Conservation (phyloP, 2,329 filamentous ascomycete genomes). For the Claviceps pusilla region DNA sequence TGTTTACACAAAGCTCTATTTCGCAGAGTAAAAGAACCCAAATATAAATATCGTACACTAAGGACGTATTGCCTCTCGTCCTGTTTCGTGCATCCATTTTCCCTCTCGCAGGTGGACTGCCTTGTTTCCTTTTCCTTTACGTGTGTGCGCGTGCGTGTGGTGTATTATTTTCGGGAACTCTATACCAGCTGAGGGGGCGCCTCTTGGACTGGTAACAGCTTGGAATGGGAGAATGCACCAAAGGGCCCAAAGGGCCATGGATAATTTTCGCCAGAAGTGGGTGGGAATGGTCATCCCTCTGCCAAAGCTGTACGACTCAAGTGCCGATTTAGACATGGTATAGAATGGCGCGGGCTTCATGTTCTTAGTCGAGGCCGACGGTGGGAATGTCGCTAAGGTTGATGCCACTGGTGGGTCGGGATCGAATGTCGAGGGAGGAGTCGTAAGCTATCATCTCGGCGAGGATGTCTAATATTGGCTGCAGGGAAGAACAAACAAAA, state of each 20-base stretch:
- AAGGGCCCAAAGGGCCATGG: background rate
- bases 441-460: constrained; percentile 97
- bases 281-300: background rate
- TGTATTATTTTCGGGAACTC: background rate
- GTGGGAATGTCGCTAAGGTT: constrained; percentile 34
- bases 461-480: constrained; percentile 87
- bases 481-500: background rate
- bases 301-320: background rate
- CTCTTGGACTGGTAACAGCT: background rate
- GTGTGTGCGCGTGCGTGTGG: background rate
- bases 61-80: constrained; percentile 2
- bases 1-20: constrained; percentile 29
- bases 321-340: background rate
- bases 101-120: background rate
- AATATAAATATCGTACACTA: constrained; percentile 26
- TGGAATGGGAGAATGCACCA: background rate
- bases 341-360: background rate
- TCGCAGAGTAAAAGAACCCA: constrained; percentile 15
- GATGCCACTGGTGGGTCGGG: constrained; percentile 21
- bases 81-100: background rate
- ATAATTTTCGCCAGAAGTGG: background rate
- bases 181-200: background rate
- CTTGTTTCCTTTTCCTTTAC: background rate
- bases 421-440: constrained; percentile 49
- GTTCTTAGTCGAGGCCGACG: constrained; percentile 37